Conservation (phyloP, 2,329 filamentous ascomycete genomes). For the Epichloe baconii region DNA sequence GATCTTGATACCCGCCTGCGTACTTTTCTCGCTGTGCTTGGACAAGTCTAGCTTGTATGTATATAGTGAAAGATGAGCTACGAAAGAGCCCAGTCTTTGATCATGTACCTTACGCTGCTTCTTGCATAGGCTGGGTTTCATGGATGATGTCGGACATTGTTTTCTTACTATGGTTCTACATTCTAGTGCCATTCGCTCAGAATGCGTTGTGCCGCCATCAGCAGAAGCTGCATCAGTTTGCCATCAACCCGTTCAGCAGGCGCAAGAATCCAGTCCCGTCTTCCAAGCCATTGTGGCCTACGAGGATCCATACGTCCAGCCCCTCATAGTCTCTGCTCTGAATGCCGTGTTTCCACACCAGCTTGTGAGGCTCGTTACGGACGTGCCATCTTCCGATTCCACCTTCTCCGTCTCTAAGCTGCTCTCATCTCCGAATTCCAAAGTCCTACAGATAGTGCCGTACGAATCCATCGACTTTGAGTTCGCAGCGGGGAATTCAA, state of each 20-base stretch:
- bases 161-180: conserved; percentile 18
- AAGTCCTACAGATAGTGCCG: conserved; percentile 63
- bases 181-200: conserved; percentile 13
- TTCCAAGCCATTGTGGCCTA: conserved; percentile 66
- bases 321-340: conserved; percentile 66
- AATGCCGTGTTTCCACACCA: conserved; percentile 42
- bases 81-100: neutral
- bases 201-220: conserved; percentile 5
- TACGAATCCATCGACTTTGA: conserved; percentile 87
- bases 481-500: conserved; percentile 48
- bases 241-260: conserved; percentile 4
- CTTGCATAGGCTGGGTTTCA: conserved; percentile 8
- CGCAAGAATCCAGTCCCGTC: neutral
- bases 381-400: conserved; percentile 18
- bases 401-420: conserved; percentile 23
- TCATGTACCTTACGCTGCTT: conserved; percentile 17
- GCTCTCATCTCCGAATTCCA: conserved; percentile 22
- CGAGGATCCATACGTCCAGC: conserved; percentile 80
- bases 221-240: conserved; percentile 10
- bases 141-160: conserved; percentile 17
- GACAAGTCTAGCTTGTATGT: conserved; percentile 6
- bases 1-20: neutral
- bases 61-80: conserved; percentile 6
- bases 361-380: conserved; percentile 42
- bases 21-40: conserved; percentile 2